Evolutionary conservation across 176 grass and related monocot genomes (phyloP).

Genomic region (Musa troglodytarum): DNA sequence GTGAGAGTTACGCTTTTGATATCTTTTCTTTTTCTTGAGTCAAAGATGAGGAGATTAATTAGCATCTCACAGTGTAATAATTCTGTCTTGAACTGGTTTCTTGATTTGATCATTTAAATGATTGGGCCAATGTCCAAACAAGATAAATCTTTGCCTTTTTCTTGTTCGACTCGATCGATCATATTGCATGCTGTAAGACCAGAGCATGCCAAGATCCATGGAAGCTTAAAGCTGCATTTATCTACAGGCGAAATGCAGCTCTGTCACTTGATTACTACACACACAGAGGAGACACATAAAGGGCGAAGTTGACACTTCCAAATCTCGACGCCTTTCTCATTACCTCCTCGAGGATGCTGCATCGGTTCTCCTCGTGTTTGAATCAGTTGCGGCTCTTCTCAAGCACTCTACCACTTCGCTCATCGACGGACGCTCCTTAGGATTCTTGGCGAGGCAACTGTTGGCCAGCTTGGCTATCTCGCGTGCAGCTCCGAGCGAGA

Average conservation of each 20-base stretch:
- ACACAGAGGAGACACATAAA: neutral
- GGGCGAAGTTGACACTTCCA: neutral
- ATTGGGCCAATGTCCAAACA: too few species aligned
- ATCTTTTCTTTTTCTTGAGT: too few species aligned
- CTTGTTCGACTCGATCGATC: neutral
- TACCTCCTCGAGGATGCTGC: neutral
- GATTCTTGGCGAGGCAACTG: neutral
- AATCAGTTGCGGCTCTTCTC: neutral
- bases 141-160: too few species aligned
- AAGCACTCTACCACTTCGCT: neutral
- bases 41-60: neutral
- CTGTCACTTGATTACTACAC: neutral
- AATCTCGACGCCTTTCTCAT: neutral
- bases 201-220: too few species aligned
- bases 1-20: too few species aligned
- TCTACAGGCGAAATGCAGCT: neutral
- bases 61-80: neutral
- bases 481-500: neutral
- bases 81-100: neutral
- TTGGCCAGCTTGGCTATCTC: neutral
- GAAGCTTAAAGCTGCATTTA: too few species aligned
- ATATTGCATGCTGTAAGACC: neutral
- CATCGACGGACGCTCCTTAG: conserved; percentile 1
- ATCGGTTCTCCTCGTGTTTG: neutral
- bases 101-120: too few species aligned